Evolutionary conservation across 73 alveolate species (phyloP), one percentile per base, ranked within the genome.

Genomic region (Paramecium pentaurelia): DNA sequence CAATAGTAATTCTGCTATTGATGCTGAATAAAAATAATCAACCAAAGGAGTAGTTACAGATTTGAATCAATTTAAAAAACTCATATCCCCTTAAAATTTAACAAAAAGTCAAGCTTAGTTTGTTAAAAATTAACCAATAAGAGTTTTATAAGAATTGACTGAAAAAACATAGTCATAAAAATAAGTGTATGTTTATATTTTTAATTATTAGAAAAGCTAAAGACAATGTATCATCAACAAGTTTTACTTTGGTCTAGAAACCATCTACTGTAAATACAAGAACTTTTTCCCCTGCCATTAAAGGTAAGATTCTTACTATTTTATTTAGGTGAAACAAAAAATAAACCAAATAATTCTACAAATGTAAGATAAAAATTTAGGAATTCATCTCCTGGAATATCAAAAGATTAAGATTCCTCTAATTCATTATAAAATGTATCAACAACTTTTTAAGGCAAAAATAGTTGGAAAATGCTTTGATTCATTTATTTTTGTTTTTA

Each of bases 391-490:
- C 91, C 91, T 20, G 91, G 91, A 16, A 80, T 32, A 27, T 18
- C 91, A 9, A 80, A 80, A 36, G 91, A 80, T 25, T 10, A 80
- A 47, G 91, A 80, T 36, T 80, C 91, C 27, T 80, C 91, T 25
- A 44, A 49, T 42, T 80, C 91, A 49, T 47, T 45, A 49, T 80
- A 80, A 49, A 80, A 80, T 47, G 16, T 49, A 20, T 80, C 91
- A 25, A n/a, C 91, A 20, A 73, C 87, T 16, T 40, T 73, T 22
- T 73, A 73, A 37, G 60, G 60, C 60, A 73, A 73, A 40, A 34
- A 34, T 73, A 73, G 28, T 73, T 73, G 87, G 87, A 73, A 73
- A 73, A 73, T 73, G 87, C 87, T 73, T 11, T 73, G 87, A 73
- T 73, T 71, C 4, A 71, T 18, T 32, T 71, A 18, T 71, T 71